Conservation (phyloP, 306 rosid genomes). For the Gillenia trifoliata region DNA sequence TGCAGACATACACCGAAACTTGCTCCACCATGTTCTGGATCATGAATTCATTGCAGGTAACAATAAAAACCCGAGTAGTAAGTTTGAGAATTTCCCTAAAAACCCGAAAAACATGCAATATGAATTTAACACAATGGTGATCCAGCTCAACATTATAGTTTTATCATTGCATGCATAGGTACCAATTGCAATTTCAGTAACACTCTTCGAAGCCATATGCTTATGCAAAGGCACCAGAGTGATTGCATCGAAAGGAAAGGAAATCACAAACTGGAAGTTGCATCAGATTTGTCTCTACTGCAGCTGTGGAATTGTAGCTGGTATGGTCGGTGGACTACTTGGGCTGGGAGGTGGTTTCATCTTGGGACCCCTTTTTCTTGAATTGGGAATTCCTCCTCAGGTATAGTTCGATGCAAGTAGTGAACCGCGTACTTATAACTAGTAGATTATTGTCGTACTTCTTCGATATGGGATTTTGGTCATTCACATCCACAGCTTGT, state of each 20-base stretch:
- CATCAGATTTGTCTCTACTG: constrained; percentile 56
- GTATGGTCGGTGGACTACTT: constrained; percentile 74
- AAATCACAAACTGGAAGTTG: constrained; percentile 63
- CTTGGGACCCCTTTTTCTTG: constrained; percentile 78
- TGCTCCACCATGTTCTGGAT: constrained; percentile 73
- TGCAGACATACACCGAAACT: constrained; percentile 66
- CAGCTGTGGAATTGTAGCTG: constrained; percentile 63
- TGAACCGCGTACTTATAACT: not conserved
- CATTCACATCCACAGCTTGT: not conserved
- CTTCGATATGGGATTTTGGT: not conserved
- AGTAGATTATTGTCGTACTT: not conserved
- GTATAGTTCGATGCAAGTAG: constrained; percentile 17
- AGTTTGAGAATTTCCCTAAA: not conserved
- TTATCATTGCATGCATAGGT: constrained; percentile 34
- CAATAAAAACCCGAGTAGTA: not conserved
- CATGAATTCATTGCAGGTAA: constrained; percentile 73
- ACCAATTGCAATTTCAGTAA: constrained; percentile 64
- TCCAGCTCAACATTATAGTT: constrained; percentile 3
- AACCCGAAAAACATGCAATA: not conserved
- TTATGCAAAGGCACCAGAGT: constrained; percentile 61
- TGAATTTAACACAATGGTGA: not conserved
- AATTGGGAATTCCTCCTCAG: constrained; percentile 86
- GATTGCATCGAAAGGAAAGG: constrained; percentile 78
- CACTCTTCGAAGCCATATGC: constrained; percentile 63
- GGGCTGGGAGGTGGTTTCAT: constrained; percentile 85